Percentiles rank a stretch among this genome's conserved stretches.
phyloP scores from a whole-genome alignment of 352 stramenopile genomes.

The Phytophthora pinifolia region DNA sequence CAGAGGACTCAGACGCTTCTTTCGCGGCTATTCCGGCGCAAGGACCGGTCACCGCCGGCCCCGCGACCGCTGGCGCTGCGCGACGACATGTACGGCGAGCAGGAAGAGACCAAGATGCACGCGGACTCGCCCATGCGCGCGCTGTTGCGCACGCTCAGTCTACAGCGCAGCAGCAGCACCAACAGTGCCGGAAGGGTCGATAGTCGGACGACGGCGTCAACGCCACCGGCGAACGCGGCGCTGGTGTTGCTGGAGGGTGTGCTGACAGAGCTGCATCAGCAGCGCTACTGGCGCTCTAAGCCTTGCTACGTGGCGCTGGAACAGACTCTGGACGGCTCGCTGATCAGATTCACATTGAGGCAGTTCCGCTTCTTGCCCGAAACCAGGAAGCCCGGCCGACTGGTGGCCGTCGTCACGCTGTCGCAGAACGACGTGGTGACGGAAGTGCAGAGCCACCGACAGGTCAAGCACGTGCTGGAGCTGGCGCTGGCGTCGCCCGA shows the following conservation, averaged over 20 bases:
- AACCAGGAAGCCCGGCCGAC: constrained; percentile 21
- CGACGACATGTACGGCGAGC: constrained; percentile 24
- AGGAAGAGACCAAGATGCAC: constrained; percentile 36
- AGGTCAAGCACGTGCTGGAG: constrained; percentile 57
- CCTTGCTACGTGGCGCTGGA: constrained; percentile 64
- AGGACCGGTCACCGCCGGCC: constrained; percentile 18
- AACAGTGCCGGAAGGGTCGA: background rate
- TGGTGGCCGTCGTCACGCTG: constrained; percentile 48
- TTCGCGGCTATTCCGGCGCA: constrained; percentile 38
- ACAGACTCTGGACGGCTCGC: constrained; percentile 15
- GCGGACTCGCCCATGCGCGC: constrained; percentile 34
- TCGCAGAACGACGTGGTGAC: constrained; percentile 57
- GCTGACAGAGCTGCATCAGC: constrained; percentile 51
- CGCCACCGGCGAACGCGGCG: background rate
- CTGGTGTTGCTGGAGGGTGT: constrained; percentile 49
- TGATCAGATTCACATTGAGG: constrained; percentile 37
- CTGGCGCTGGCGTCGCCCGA: constrained; percentile 31
- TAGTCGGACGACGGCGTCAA: constrained; percentile 9
- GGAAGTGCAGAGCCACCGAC: constrained; percentile 42
- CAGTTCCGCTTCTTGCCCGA: constrained; percentile 54
- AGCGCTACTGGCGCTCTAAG: constrained; percentile 61
- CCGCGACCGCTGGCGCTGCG: constrained; percentile 1
- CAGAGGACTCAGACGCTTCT: constrained; percentile 31
- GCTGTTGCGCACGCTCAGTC: constrained; percentile 37
- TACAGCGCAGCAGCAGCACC: constrained; percentile 22